phyloP scores from a whole-genome alignment of 129 eudicot species.

The Daucus carota region DNA sequence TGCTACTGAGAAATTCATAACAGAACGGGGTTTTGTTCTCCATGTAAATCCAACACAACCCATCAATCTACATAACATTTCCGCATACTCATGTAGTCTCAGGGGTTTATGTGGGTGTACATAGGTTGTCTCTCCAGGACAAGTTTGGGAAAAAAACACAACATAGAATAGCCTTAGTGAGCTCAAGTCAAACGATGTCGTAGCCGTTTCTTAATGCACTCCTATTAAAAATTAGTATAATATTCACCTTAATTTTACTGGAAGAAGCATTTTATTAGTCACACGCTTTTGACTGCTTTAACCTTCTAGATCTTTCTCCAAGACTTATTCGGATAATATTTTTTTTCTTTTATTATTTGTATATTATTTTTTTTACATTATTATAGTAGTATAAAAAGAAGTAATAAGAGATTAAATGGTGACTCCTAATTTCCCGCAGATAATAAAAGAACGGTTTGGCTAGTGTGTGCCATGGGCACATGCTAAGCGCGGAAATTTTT shows the following conservation, averaged over 20 bases:
- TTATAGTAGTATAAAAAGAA: neutral
- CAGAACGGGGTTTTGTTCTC: slow-evolving; percentile 2
- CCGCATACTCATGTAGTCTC: neutral
- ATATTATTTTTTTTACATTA: no score
- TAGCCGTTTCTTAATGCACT: neutral
- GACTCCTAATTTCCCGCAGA: neutral
- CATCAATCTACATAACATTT: neutral
- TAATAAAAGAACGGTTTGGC: neutral
- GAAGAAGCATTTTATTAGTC: neutral
- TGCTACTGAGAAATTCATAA: neutral
- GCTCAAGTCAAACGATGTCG: neutral
- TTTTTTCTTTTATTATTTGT: neutral
- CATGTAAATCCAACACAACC: neutral
- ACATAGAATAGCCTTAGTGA: neutral
- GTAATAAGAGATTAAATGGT: neutral
- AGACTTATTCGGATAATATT: neutral
- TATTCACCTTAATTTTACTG: neutral
- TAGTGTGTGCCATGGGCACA: no score
- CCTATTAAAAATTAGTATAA: neutral
- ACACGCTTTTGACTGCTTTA: neutral
- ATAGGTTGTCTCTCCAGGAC: neutral
- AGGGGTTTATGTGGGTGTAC: slow-evolving; percentile 6
- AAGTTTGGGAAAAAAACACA: neutral
- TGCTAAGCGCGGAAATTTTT: no score
- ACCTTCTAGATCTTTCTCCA: neutral